Percentiles rank a stretch among this genome's conserved stretches.
These are phyloP conservation scores for Quercus phellos DNA, from an alignment of 331 rosid genomes.

Conservation along the genomic window DNA sequence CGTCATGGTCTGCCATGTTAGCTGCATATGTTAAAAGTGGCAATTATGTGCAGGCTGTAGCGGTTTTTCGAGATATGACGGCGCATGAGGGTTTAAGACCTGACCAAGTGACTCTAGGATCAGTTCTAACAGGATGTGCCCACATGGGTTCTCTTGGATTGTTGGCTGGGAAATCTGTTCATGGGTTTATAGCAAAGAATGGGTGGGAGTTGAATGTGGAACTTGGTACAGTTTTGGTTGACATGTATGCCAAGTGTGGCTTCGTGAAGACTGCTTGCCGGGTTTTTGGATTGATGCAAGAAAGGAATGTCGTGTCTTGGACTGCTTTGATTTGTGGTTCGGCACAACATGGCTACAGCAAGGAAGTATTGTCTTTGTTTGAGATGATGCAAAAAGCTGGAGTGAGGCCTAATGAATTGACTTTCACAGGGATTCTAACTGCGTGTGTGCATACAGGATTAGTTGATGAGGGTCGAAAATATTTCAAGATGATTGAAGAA, in stretches of 20 bases:
- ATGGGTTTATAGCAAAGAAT: constrained; percentile 46
- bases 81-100: constrained; percentile 32
- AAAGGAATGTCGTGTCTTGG: constrained; percentile 48
- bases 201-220: constrained; percentile 48
- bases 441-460: constrained; percentile 54
- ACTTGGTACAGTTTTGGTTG: constrained; percentile 53
- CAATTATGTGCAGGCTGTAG: constrained; percentile 22
- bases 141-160: constrained; percentile 42
- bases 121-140: constrained; percentile 47
- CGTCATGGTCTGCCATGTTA: constrained; percentile 56
- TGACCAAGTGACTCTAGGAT: constrained; percentile 30
- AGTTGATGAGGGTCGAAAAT: constrained; percentile 41
- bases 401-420: constrained; percentile 48
- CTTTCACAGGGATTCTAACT: constrained; percentile 58
- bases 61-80: constrained; percentile 50
- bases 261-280: constrained; percentile 35
- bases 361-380: constrained; percentile 40
- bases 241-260: constrained; percentile 58
- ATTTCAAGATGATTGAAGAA: constrained; percentile 52
- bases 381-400: constrained; percentile 44
- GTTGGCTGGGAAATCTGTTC: constrained; percentile 59
- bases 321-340: constrained; percentile 47
- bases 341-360: constrained; percentile 38
- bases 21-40: constrained; percentile 36
- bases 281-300: constrained; percentile 46